These are phyloP conservation scores for Saturnispora diversa DNA, from an alignment of 805 yeast species.

Conservation along the genomic window DNA sequence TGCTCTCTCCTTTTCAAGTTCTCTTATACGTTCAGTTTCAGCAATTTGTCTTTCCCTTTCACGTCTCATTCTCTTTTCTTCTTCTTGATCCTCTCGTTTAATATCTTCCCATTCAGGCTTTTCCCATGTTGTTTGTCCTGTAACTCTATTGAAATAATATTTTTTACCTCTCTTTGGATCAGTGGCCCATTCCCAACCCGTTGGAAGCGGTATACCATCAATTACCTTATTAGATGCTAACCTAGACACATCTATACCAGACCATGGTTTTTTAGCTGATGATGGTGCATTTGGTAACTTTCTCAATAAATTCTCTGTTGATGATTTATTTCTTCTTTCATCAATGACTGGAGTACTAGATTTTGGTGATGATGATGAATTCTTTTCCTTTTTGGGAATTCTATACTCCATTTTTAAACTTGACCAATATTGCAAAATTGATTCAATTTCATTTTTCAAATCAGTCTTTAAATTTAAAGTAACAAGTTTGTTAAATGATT, in stretches of 20 bases:
- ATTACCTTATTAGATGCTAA: constrained; percentile 18
- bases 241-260: constrained; percentile 12
- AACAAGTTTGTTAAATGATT: constrained; percentile 41
- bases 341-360: constrained; percentile 12
- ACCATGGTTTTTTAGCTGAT: constrained; percentile 16
- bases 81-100: constrained; percentile 2
- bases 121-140: constrained; percentile 51
- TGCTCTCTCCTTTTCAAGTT: constrained; percentile 31
- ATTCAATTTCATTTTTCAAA: constrained; percentile 32
- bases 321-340: constrained; percentile 20
- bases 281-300: constrained; percentile 14
- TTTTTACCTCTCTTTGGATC: constrained; percentile 37
- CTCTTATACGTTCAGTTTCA: constrained; percentile 24
- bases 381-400: constrained; percentile 56
- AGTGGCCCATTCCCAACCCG: constrained; percentile 58
- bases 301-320: background rate
- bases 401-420: constrained; percentile 73
- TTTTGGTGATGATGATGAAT: background rate
- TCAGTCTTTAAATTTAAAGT: constrained; percentile 16
- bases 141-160: constrained; percentile 49
- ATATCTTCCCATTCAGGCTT: constrained; percentile 33
- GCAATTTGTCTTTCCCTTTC: constrained; percentile 13
- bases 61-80: constrained; percentile 11
- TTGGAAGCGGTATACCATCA: constrained; percentile 39
- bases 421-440: constrained; percentile 61